These are phyloP conservation scores for Scheffersomyces ergatensis DNA, from an alignment of 805 yeast genomes.

Conservation along the genomic window DNA sequence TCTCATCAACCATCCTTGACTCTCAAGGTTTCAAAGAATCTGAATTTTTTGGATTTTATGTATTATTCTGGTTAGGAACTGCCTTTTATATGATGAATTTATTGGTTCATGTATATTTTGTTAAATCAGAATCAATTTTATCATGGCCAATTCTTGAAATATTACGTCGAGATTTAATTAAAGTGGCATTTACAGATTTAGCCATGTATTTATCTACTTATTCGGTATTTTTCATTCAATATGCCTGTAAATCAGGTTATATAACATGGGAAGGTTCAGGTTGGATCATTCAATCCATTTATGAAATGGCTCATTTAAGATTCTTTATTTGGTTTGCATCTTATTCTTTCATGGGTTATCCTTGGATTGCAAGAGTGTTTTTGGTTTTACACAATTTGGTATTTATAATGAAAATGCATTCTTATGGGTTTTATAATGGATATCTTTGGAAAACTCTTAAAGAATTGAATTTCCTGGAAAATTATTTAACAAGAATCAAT, in stretches of 20 bases:
- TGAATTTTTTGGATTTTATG: constrained; percentile 75
- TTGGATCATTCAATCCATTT: constrained; percentile 53
- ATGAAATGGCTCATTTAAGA: constrained; percentile 52
- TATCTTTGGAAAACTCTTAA: constrained; percentile 67
- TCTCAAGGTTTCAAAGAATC: constrained; percentile 41
- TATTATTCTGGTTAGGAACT: constrained; percentile 72
- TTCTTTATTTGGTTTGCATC: constrained; percentile 60
- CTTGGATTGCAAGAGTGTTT: constrained; percentile 92
- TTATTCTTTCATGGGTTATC: constrained; percentile 43
- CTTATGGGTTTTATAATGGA: constrained; percentile 89
- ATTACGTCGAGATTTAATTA: constrained; percentile 58
- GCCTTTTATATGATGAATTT: constrained; percentile 54
- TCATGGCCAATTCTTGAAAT: constrained; percentile 56
- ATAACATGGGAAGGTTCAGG: constrained; percentile 68
- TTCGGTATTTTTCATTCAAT: constrained; percentile 58
- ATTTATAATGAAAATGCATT: constrained; percentile 91
- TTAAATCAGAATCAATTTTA: constrained; percentile 39
- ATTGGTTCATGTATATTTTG: constrained; percentile 50
- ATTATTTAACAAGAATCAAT: constrained; percentile 40
- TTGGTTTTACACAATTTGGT: constrained; percentile 82
- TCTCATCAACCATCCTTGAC: constrained; percentile 52
- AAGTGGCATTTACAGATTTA: constrained; percentile 73
- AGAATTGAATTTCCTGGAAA: constrained; percentile 53
- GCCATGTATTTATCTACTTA: constrained; percentile 71
- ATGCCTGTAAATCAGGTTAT: constrained; percentile 39